Base-by-base conservation (phyloP, 805 yeast genomes). In the Wickerhamomyces rabaulensis region DNA sequence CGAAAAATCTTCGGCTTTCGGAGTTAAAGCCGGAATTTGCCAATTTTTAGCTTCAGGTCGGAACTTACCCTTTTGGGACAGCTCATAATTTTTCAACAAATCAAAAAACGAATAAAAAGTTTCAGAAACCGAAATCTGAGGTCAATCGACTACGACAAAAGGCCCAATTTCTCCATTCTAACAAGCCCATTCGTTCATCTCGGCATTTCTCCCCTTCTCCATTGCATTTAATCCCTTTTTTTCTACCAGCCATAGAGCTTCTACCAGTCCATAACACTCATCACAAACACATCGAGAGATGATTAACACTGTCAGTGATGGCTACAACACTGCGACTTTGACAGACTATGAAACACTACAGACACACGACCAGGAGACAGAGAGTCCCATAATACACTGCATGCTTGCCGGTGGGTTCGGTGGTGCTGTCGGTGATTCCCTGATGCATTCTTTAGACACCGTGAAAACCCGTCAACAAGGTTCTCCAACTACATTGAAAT, bases 401-500 rank as follows among this genome's bases (percentile, higher is more conserved):
- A 73, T 89, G 73, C 46, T 90, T 36, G 96, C 97, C 0, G 99
- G 99, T 38, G 97, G 96, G 0, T 67, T 92, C 42, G 99, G 99
- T 8, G 99, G 98, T 1, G 82, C 87, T 45, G 78, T 91, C 35
- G 98, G 97, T 13, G 99, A 92, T 59, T 76, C 94, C 1, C 69
- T 80, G 26, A 94, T 94, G 97, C 97, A 94, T 66, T 91, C 98
- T 0, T 68, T 94, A 31, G 99, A 94, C 62, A 94, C 99, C 0
- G 96, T 94, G 27, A 94, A 94, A 63, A 94, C 99, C 2, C 74
- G 99, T 52, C 99, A 94, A 64, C 99, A 94, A 62, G 98, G 96
- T n/a, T 87, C 95, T 4, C 82, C 87, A 20, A 70, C 74, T 52
- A 75, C 75, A 19, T 52, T 70, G 7, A 85, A 87, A 63, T 92